Conservation (phyloP, 2,329 filamentous ascomycete genomes). For the Knoxdaviesia proteae region DNA sequence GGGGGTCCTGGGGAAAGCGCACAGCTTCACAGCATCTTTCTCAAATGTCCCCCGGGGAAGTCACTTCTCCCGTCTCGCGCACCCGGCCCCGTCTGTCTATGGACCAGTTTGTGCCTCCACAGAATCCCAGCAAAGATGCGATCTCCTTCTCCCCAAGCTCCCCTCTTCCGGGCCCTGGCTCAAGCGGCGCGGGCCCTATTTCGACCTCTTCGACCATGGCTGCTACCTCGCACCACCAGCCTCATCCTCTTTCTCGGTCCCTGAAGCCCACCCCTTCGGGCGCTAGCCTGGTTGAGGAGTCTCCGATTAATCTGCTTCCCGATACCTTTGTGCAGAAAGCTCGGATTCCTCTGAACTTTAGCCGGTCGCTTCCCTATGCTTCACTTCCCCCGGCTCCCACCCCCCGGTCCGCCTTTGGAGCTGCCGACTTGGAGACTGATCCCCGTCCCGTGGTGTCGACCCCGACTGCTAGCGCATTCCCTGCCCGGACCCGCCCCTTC, state of each 20-base stretch:
- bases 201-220: neutral
- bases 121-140: conserved; percentile 7
- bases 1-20: conserved; percentile 40
- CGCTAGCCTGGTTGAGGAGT: conserved; percentile 57
- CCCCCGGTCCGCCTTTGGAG: neutral
- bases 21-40: conserved; percentile 24
- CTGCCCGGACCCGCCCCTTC: conserved; percentile 24
- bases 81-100: conserved; percentile 55
- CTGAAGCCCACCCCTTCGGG: conserved; percentile 72
- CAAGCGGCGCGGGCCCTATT: conserved; percentile 15
- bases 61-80: conserved; percentile 31
- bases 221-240: conserved; percentile 23
- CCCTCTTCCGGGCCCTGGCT: conserved; percentile 19
- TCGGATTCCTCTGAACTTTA: conserved; percentile 12
- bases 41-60: conserved; percentile 28
- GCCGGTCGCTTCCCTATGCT: conserved; percentile 3
- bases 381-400: neutral
- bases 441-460: neutral
- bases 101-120: conserved; percentile 53
- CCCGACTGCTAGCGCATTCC: conserved; percentile 1
- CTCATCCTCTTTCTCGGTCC: conserved; percentile 71
- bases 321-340: conserved; percentile 11
- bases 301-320: conserved; percentile 10
- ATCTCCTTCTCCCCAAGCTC: conserved; percentile 37
- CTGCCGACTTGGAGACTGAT: neutral